Percentiles rank a stretch among this genome's conserved stretches.
Evolutionary conservation across 139 green algal species (phyloP).

Genomic region (Gonium pectorale): DNA sequence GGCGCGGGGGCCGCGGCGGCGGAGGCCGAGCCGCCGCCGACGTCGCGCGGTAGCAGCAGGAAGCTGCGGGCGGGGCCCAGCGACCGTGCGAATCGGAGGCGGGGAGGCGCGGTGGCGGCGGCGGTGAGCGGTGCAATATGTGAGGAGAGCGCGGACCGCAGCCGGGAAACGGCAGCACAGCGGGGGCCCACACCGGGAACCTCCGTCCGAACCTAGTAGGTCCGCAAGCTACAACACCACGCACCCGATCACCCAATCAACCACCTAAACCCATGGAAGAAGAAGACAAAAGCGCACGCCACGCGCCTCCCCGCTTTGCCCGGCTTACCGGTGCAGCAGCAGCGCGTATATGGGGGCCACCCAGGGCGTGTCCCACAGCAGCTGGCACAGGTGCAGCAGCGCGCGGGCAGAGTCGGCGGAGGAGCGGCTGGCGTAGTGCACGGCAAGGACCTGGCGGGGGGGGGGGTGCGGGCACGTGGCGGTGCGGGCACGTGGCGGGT

Average conservation of each 20-base stretch:
- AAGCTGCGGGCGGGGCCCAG: conserved; percentile 48
- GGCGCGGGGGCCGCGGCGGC: neutral
- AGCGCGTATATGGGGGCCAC: conserved; percentile 78
- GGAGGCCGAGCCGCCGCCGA: conserved; percentile 47
- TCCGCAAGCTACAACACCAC: too few relatives aligned
- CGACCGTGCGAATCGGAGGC: neutral
- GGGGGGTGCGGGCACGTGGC: too few relatives aligned
- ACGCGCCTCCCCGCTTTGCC: neutral
- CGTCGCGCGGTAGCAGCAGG: conserved; percentile 72
- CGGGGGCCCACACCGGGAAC: too few relatives aligned
- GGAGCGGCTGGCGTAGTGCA: conserved; percentile 64
- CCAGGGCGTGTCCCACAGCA: conserved; percentile 83
- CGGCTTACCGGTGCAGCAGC: conserved; percentile 73
- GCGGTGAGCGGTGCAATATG: too few relatives aligned
- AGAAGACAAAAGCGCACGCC: too few relatives aligned
- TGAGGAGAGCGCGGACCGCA: too few relatives aligned
- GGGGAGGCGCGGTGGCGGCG: too few relatives aligned
- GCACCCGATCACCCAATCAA: too few relatives aligned
- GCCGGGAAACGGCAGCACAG: too few relatives aligned
- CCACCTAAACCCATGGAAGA: too few relatives aligned
- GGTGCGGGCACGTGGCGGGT: too few relatives aligned
- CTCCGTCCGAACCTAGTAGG: too few relatives aligned
- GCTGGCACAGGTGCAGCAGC: conserved; percentile 77
- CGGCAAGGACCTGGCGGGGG: conserved; percentile 74
- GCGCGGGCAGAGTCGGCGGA: conserved; percentile 60